Evolutionary conservation across 164 flowering plant species (phyloP), one percentile per base, ranked within the genome.

Genomic region (Protea cynaroides): DNA sequence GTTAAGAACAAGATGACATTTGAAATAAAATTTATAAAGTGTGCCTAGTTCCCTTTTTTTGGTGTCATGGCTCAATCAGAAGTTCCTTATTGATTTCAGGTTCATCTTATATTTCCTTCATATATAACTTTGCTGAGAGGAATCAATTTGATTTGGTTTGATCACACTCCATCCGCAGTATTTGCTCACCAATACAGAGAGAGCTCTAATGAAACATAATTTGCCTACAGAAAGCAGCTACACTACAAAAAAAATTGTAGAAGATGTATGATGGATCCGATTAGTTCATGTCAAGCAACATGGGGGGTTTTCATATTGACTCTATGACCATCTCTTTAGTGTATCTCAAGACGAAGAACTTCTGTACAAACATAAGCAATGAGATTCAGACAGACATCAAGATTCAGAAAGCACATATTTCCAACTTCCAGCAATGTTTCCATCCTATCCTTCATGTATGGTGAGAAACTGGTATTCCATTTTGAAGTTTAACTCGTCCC

Each of bases 341-440:
- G 24, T 92, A 88, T 65, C 69, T 78, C 65, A 92, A 88, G 79
- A 92, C 86, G 93, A 92, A 89, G 79, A 86, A 80, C 58, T 75
- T 89, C n/a, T 89, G 92, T 71, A 69, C 75, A 18, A 85, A 76
- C 65, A 70, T 92, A 63, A 65, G 87, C 68, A 81, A 66, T 70
- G 98, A 92, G 73, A 92, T 92, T 61, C 84, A 76, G 67, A 80
- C 87, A 53, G 96, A 92, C 63, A 88, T 86, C 65, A 85, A 88
- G 76, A 92, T 92, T 62, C 90, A 88, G 74, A 82, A 88, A 88
- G 70, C 86, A 92, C 49, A 72, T 92, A 73, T 84, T 92, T 58
- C 98, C 98, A 4, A 92, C 96, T 96, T 92, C 77, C 25, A 21
- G 18, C 22, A 25, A 29, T 43, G n/a, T n/a, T 9, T 9, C 9